phyloP scores from a whole-genome alignment of 139 green algal genomes.

The Mychonastes homosphaera region DNA sequence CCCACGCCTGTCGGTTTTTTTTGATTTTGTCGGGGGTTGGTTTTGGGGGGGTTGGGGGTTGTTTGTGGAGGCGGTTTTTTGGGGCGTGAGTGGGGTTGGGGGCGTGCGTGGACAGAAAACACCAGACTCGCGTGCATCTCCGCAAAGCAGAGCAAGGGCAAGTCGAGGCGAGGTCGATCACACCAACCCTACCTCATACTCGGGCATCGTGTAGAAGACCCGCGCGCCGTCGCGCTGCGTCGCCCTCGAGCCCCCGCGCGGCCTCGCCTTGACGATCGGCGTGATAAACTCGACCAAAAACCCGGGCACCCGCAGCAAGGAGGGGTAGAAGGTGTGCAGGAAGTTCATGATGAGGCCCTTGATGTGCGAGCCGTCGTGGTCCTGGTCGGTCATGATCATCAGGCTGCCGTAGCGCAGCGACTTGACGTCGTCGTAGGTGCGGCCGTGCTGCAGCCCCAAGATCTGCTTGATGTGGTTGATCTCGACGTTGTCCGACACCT shows the following conservation, averaged over 20 bases:
- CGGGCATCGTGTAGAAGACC: constrained; percentile 96
- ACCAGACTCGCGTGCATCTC: too few species aligned
- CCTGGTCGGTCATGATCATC: constrained; percentile 99
- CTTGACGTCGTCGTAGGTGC: constrained; percentile 82
- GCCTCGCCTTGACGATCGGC: constrained; percentile 90
- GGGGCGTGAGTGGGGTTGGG: too few species aligned
- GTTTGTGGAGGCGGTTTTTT: too few species aligned
- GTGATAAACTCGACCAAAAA: constrained; percentile 99
- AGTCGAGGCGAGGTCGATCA: too few species aligned
- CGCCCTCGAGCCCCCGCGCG: background rate
- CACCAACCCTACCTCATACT: too few species aligned
- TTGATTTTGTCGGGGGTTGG: too few species aligned
- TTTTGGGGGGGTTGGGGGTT: too few species aligned
- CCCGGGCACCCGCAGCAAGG: constrained; percentile 79
- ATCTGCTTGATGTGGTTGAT: constrained; percentile 99
- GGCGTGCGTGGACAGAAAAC: too few species aligned
- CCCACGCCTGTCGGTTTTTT: too few species aligned
- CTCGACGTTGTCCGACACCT: constrained; percentile 90
- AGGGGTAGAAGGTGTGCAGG: constrained; percentile 95
- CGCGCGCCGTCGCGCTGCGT: constrained; percentile 43
- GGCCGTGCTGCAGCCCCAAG: constrained; percentile 93
- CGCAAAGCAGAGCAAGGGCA: too few species aligned
- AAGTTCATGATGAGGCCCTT: constrained; percentile 99
- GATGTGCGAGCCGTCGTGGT: constrained; percentile 98
- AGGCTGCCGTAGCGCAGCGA: constrained; percentile 94